Percentiles rank a stretch among this genome's conserved stretches.
phyloP scores from a whole-genome alignment of 2,329 filamentous ascomycete genomes.

The Paraphoma chrysanthemicola region DNA sequence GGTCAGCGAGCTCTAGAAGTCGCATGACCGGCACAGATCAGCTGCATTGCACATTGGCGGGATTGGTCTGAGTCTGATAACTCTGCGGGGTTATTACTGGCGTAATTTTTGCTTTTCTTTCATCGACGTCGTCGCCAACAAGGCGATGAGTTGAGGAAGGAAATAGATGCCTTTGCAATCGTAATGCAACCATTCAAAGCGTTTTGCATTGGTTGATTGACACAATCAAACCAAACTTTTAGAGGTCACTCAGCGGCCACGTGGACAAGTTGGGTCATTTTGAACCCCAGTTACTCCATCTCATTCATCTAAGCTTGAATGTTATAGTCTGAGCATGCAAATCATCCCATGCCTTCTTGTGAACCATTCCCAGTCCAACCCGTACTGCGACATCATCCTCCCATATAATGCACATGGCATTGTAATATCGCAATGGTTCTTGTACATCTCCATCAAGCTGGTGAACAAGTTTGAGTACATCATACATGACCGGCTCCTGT shows the following conservation, averaged over 20 bases:
- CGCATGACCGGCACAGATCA: conserved; percentile 9
- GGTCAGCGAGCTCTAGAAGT: conserved; percentile 14
- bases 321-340: neutral
- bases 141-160: conserved; percentile 6
- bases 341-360: conserved; percentile 12
- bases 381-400: conserved; percentile 11
- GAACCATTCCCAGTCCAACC: conserved; percentile 13
- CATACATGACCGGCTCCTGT: neutral
- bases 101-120: conserved; percentile 16
- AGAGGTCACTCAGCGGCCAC: too few relatives aligned
- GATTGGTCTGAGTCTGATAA: conserved; percentile 10
- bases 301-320: neutral
- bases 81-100: conserved; percentile 9
- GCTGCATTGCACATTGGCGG: conserved; percentile 12
- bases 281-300: too few relatives aligned
- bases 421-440: conserved; percentile 7
- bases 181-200: neutral
- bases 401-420: conserved; percentile 17
- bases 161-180: neutral
- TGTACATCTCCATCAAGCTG: neutral
- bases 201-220: neutral
- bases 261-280: too few relatives aligned
- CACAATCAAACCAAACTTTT: too few relatives aligned
- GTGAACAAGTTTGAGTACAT: neutral
- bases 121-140: neutral